Evolutionary conservation across 805 yeast genomes (phyloP), one percentile per base, ranked within the genome.

Genomic region (Yarrowia bubula): DNA sequence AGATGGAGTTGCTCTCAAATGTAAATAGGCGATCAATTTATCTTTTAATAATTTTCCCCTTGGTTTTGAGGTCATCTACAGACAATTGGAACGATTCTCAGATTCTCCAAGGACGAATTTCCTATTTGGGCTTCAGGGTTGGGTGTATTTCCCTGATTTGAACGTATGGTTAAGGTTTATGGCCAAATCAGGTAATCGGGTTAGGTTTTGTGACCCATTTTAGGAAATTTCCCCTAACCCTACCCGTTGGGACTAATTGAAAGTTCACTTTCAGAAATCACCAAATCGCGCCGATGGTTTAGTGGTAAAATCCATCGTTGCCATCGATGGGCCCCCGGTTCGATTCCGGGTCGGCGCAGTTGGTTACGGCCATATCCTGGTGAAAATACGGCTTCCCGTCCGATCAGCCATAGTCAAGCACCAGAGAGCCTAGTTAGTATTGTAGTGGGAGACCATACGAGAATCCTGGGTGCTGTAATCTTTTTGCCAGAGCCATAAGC

Each of bases 371-470:
- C 51, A 46, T 46, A 46, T 46, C 51, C 51, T 46, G 51, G 37
- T 46, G 51, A 46, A 46, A 46, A 46, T 46, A 46, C 51, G 51
- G 51, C 51, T 46, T 46, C 51, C 51, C 51, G 51, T 46, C 51
- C 51, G 51, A 47, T 47, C 53, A 47, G 53, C 53, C 53, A 33
- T 47, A 47, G 53, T 47, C 53, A 47, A 47, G 53, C 53, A 47
- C 53, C 53, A 47, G 53, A 47, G 53, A 47, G 53, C 53, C 53
- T 17, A 47, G 53, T 47, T 47, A 47, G 53, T 47, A 47, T 47
- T 47, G 53, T 47, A 47, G 53, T 47, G 53, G 53, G 53, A 47
- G 53, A 47, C 53, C 53, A 47, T 47, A 47, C 53, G 53, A 47
- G 53, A 47, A 47, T 47, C 53, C 53, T 47, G 51, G 51, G 51